These are phyloP conservation scores for Juncus effusus DNA, from an alignment of 176 grass and related monocot species.

Conservation along the genomic window DNA sequence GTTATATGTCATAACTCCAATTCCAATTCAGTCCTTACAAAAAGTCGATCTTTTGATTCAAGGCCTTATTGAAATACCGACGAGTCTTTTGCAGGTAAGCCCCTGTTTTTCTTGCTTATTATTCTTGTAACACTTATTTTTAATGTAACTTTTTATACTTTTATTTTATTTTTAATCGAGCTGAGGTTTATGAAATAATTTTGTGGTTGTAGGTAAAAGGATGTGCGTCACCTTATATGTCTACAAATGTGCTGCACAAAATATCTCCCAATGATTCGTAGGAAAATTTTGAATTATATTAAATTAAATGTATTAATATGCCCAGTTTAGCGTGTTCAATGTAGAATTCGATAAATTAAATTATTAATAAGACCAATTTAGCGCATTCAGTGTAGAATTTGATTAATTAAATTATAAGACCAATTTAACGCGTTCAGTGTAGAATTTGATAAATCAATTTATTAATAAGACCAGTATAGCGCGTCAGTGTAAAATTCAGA, in stretches of 20 bases:
- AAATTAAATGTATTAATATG: not conserved
- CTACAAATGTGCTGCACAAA: slow-evolving; percentile 69
- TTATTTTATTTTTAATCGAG: not conserved
- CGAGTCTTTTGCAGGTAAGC: slow-evolving; percentile 60
- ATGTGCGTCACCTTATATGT: slow-evolving; percentile 75
- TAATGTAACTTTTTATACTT: not conserved
- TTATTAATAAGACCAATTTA: too few relatives aligned
- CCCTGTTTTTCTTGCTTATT: not conserved
- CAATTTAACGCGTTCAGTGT: too few relatives aligned
- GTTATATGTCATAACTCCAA: slow-evolving; percentile 74
- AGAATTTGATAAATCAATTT: too few relatives aligned
- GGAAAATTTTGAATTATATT: slow-evolving; percentile 3
- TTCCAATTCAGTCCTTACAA: slow-evolving; percentile 51
- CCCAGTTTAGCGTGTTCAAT: not conserved
- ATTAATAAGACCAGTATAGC: too few relatives aligned
- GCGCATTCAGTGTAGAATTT: too few relatives aligned
- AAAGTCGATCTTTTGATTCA: slow-evolving; percentile 78
- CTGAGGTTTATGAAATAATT: not conserved
- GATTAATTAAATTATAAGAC: too few relatives aligned
- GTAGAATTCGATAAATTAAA: too few relatives aligned
- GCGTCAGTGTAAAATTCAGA: too few relatives aligned
- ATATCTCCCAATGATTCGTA: slow-evolving; percentile 45
- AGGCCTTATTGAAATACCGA: slow-evolving; percentile 83
- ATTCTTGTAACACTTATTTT: not conserved
- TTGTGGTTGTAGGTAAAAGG: slow-evolving; percentile 42